phyloP scores from a whole-genome alignment of 768 basidiomycete genomes.

The Lactarius vividus region DNA sequence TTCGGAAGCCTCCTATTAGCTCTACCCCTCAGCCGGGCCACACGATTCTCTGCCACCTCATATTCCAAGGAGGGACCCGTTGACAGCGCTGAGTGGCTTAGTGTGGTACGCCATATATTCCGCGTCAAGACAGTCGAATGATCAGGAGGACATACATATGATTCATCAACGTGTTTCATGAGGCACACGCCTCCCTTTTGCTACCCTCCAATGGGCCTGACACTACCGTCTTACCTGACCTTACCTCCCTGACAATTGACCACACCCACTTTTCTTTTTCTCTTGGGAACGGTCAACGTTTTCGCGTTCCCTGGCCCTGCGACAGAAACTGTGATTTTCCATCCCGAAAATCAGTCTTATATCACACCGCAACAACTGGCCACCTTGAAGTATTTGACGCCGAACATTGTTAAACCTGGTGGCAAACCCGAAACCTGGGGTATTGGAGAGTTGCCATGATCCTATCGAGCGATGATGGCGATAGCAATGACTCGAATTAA shows the following conservation, averaged over 20 bases:
- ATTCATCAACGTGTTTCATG: constrained; percentile 9
- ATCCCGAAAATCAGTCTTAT: constrained; percentile 5
- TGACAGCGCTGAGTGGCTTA: constrained; percentile 7
- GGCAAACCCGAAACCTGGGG: constrained; percentile 17
- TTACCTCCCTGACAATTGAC: constrained; percentile 1
- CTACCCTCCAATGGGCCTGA: background rate
- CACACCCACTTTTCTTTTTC: constrained; percentile 24
- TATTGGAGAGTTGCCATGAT: constrained; percentile 10
- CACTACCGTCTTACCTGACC: background rate
- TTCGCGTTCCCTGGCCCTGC: constrained; percentile 12
- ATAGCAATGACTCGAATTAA: background rate
- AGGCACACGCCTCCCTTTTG: background rate
- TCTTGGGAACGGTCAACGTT: constrained; percentile 13
- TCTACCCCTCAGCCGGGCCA: constrained; percentile 1
- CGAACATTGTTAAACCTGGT: background rate
- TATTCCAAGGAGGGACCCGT: background rate
- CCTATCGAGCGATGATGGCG: constrained; percentile 11
- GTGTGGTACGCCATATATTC: constrained; percentile 11
- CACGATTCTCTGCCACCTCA: background rate
- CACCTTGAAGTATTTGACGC: constrained; percentile 4
- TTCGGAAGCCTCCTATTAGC: constrained; percentile 12
- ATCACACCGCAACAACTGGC: constrained; percentile 18
- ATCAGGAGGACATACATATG: constrained; percentile 8
- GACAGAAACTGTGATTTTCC: background rate
- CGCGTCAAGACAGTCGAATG: constrained; percentile 4